Evolutionary conservation across 768 basidiomycete species (phyloP).

Genomic region (Russula vinacea): DNA sequence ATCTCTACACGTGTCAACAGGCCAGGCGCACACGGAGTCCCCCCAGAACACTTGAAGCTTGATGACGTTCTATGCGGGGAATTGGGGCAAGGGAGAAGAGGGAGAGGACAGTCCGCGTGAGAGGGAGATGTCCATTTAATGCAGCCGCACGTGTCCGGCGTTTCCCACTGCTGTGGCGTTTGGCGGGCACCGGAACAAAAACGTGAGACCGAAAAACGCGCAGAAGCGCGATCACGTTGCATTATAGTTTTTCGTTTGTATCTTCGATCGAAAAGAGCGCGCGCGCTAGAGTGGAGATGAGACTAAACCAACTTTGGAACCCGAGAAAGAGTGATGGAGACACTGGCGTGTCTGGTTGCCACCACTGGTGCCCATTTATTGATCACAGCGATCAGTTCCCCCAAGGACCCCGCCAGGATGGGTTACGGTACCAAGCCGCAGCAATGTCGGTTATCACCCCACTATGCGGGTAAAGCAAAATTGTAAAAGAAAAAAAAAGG

Average conservation of each 20-base stretch:
- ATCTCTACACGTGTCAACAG: constrained; percentile 14
- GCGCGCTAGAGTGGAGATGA: not conserved
- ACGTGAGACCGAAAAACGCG: not conserved
- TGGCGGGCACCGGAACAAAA: not conserved
- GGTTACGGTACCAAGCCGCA: not conserved
- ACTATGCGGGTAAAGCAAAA: not conserved
- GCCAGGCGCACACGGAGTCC: not conserved
- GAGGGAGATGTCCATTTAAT: not conserved
- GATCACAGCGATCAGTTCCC: not conserved
- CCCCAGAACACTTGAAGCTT: not conserved
- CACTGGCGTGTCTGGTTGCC: not conserved
- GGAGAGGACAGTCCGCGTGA: not conserved
- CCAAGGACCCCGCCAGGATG: not conserved
- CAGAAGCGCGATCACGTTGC: not conserved
- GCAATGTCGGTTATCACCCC: not conserved
- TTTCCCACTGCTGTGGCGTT: not conserved
- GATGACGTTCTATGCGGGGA: not conserved
- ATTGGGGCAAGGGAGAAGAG: not conserved
- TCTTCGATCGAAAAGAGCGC: not conserved
- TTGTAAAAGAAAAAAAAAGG: not conserved
- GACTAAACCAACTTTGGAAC: constrained; percentile 18
- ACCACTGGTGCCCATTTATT: not conserved
- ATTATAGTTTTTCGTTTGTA: constrained; percentile 6
- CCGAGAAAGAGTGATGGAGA: not conserved
- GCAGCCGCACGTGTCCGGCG: not conserved